Percentiles rank a stretch among this genome's conserved stretches.
Conservation (phyloP, 1,284 basidiomycete species). For the Fomitopsis betulina region DNA sequence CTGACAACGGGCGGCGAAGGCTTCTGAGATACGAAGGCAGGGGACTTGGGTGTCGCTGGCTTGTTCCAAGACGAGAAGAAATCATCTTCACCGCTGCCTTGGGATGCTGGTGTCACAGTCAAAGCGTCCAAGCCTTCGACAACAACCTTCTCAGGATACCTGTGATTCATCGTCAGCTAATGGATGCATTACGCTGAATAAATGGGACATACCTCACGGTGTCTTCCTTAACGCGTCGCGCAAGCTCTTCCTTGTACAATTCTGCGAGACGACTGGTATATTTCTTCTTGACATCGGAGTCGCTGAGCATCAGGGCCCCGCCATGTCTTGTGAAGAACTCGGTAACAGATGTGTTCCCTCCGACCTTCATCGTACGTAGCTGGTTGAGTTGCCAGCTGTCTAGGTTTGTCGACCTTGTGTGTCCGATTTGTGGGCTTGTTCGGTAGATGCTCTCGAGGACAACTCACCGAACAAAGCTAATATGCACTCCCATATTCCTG, state of each 20-base stretch:
- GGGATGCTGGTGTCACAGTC: conserved; percentile 28
- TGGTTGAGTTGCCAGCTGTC: conserved; percentile 93
- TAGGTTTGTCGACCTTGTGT: conserved; percentile 86
- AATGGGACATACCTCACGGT: conserved; percentile 46
- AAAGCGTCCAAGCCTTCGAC: conserved; percentile 71
- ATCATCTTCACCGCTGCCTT: conserved; percentile 69
- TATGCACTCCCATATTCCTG: conserved; percentile 97
- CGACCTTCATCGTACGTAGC: conserved; percentile 94
- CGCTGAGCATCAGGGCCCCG: conserved; percentile 64
- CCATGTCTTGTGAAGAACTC: conserved; percentile 93
- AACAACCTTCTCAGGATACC: conserved; percentile 72
- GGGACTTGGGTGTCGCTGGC: conserved; percentile 52
- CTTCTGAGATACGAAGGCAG: conserved; percentile 42
- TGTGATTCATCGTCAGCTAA: conserved; percentile 23
- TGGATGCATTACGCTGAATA: not conserved
- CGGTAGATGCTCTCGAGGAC: not conserved
- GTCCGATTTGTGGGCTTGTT: conserved; percentile 1
- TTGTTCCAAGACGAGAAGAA: conserved; percentile 98
- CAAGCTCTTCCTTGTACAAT: conserved; percentile 91
- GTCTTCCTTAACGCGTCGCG: conserved; percentile 81
- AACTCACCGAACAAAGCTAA: conserved; percentile 91
- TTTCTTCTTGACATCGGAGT: conserved; percentile 84
- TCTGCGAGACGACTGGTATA: conserved; percentile 84
- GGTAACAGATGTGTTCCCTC: conserved; percentile 85
- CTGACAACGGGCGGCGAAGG: conserved; percentile 56